These are phyloP conservation scores for Cucurbitaria berberidis DNA, from an alignment of 2,329 filamentous ascomycete species.

Conservation along the genomic window DNA sequence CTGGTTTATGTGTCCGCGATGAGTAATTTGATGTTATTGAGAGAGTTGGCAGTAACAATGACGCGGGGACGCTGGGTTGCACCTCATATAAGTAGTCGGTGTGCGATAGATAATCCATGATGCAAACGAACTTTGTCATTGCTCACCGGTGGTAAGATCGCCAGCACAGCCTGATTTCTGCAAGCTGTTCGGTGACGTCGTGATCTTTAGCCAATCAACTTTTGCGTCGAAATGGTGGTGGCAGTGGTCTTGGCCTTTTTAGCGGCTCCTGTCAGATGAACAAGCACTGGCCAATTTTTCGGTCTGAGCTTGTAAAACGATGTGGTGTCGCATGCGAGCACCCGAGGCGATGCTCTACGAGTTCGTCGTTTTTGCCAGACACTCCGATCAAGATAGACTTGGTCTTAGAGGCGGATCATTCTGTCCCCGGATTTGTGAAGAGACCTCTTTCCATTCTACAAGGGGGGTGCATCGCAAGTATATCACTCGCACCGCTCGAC, in stretches of 20 bases:
- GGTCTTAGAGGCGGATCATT: no score
- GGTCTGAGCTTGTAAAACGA: constrained; percentile 2
- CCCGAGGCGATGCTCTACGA: not conserved
- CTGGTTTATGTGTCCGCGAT: not conserved
- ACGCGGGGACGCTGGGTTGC: not conserved
- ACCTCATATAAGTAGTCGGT: not conserved
- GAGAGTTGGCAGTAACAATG: not conserved
- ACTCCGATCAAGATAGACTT: not conserved
- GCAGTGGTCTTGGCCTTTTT: constrained; percentile 26
- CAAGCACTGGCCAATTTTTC: constrained; percentile 8
- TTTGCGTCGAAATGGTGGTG: constrained; percentile 13
- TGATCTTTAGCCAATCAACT: constrained; percentile 14
- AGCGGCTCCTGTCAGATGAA: constrained; percentile 2
- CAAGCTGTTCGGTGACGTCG: constrained; percentile 17
- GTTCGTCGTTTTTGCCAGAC: not conserved
- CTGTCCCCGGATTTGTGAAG: no score
- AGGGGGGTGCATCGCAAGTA: no score
- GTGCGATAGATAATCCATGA: not conserved
- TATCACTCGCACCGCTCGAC: no score
- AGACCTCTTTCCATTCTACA: no score
- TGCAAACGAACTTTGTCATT: constrained; percentile 12
- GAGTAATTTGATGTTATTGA: not conserved
- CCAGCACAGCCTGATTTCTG: constrained; percentile 23
- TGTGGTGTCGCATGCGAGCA: not conserved
- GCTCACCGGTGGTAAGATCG: constrained; percentile 14